phyloP scores from a whole-genome alignment of 2,329 filamentous ascomycete species.

The Plenodomus biglobosus region DNA sequence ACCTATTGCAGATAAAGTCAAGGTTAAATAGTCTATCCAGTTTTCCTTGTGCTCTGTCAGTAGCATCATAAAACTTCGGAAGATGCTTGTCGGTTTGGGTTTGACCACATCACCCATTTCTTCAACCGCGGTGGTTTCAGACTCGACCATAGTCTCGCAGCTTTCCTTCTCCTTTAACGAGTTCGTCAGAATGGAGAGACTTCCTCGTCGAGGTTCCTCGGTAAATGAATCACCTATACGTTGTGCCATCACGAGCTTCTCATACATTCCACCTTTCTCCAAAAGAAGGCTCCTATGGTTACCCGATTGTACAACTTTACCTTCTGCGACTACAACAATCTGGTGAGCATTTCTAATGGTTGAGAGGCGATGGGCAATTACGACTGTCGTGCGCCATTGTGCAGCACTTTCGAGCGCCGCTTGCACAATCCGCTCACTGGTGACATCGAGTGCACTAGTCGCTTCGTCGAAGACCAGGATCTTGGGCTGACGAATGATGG shows the following conservation, averaged over 20 bases:
- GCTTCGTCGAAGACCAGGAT: constrained; percentile 59
- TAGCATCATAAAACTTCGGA: constrained; percentile 11
- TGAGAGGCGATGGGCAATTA: constrained; percentile 88
- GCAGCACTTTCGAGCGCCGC: constrained; percentile 79
- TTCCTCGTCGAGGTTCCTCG: constrained; percentile 23
- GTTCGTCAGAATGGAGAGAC: background rate
- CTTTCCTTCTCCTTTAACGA: constrained; percentile 10
- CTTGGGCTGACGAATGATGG: constrained; percentile 83
- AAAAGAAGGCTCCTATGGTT: constrained; percentile 69
- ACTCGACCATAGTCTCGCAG: constrained; percentile 14
- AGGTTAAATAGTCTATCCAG: constrained; percentile 13
- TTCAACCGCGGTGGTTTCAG: constrained; percentile 1
- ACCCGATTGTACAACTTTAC: constrained; percentile 69
- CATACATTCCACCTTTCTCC: constrained; percentile 62
- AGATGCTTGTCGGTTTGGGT: background rate
- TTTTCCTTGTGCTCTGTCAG: constrained; percentile 23
- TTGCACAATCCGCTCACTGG: constrained; percentile 72
- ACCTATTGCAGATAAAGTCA: constrained; percentile 21
- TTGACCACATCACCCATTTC: constrained; percentile 41
- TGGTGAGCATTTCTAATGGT: constrained; percentile 62
- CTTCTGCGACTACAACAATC: constrained; percentile 73
- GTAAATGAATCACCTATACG: constrained; percentile 55
- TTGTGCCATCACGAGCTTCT: constrained; percentile 68
- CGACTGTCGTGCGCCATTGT: constrained; percentile 85
- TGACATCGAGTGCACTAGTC: constrained; percentile 40